Conservation (phyloP, 768 basidiomycete species). For the Amyloporia xantha region DNA sequence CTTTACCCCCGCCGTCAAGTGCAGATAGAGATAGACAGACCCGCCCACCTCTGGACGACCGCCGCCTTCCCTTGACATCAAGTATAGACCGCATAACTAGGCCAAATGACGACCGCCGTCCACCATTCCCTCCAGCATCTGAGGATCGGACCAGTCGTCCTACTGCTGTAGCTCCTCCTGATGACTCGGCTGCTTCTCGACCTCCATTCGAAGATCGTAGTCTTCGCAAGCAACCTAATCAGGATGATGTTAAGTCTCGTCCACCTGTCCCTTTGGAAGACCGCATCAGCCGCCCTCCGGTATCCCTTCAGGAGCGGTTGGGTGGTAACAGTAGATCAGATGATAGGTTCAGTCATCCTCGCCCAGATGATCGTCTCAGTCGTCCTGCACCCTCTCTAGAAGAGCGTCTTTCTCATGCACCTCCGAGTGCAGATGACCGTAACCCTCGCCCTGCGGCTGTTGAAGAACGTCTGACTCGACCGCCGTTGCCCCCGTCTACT, state of each 20-base stretch:
- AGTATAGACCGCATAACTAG: slow-evolving; percentile 5
- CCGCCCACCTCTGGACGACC: slow-evolving; percentile 4
- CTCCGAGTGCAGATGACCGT: slow-evolving; percentile 16
- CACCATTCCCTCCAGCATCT: slow-evolving; percentile 4
- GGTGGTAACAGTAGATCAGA: slow-evolving; percentile 8
- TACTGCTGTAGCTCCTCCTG: slow-evolving; percentile 7
- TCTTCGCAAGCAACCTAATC: slow-evolving; percentile 6
- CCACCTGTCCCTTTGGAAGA: slow-evolving; percentile 18
- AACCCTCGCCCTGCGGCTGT: slow-evolving; percentile 6
- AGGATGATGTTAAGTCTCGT: slow-evolving; percentile 11
- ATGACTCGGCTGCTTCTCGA: slow-evolving; percentile 2
- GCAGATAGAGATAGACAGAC: neutral
- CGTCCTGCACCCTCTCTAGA: slow-evolving; percentile 16
- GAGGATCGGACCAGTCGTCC: slow-evolving; percentile 16
- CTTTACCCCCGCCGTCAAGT: neutral
- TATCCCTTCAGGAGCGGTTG: slow-evolving; percentile 21
- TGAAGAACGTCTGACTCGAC: slow-evolving; percentile 14
- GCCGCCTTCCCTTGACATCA: slow-evolving; percentile 8
- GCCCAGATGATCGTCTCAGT: slow-evolving; percentile 18
- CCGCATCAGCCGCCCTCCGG: slow-evolving; percentile 14
- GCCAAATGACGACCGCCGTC: slow-evolving; percentile 8
- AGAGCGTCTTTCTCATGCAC: slow-evolving; percentile 18
- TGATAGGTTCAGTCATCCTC: slow-evolving; percentile 10
- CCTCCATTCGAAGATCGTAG: slow-evolving; percentile 12
- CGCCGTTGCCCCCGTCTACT: slow-evolving; percentile 5